Evolutionary conservation across 2,329 filamentous ascomycete genomes (phyloP), one percentile per base, ranked within the genome.

Genomic region (Diaporthe longicolla): DNA sequence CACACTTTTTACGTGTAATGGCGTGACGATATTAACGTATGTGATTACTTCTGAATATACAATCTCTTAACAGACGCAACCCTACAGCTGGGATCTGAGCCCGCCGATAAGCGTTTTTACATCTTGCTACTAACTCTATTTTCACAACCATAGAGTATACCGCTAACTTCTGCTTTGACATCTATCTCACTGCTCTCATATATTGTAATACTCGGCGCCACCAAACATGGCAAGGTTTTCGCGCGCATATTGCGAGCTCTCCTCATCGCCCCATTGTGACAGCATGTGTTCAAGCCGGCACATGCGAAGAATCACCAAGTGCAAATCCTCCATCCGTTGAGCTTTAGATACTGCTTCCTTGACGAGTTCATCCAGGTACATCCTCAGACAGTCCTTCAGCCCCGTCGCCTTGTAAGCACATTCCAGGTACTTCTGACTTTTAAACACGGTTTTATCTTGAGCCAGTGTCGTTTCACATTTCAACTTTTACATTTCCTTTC

Each of bases 351-450:
- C 32, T 24, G 63, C 63, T 21, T 68, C 63, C 24, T 54, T 54
- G 15, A 54, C n/a, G n/a, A 68, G 63, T n/a, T 40, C 48, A 40
- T 68, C 48, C 32, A 40, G 15, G 32, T 68, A 54, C 3, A 68
- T 9, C 21, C 40, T 24, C 7, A 68, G 29, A 40, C 63, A 68
- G 29, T 32, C 29, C 29, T 32, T 32, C 29, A 68, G n/a, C 32
- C 45, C 63, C 2, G 32, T 68, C 15, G 45, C 48, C n/a, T 68
- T 32, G 32, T 68, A 68, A 15, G 63, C 63, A 52, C 21, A 26
- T 6, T 13, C 11, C 32, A 68, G 15, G 9, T 68, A 40, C 15
- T n/a, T 52, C 19, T 68, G 63, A 29, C 45, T 26, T 24, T 37
- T 40, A 32, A 54, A 68, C 2, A 9, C 8, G 7, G 45, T 3